Percentiles rank a stretch among this genome's conserved stretches.
Evolutionary conservation across 208 protist species (phyloP).

Genomic region (Dictyostelium gargantuum): DNA sequence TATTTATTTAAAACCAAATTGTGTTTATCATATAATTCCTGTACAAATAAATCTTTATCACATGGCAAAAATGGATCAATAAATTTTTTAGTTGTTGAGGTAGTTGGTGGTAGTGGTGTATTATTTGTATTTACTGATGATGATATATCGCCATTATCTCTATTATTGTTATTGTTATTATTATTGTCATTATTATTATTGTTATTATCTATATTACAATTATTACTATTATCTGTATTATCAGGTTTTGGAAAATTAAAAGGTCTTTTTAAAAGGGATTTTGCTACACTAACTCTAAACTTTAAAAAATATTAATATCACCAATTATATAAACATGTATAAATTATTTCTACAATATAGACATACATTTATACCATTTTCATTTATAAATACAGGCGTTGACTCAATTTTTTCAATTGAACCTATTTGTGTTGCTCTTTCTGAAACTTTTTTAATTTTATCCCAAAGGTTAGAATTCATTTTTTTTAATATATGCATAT

Average conservation of each 20-base stretch:
- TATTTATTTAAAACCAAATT: constrained; percentile 57
- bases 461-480: too few species aligned
- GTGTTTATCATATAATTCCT: not conserved
- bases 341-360: too few species aligned
- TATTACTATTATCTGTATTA: not conserved
- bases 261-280: constrained; percentile 48
- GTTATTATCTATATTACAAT: not conserved
- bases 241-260: constrained; percentile 46
- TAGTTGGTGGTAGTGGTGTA: not conserved
- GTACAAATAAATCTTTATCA: constrained; percentile 57
- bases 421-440: constrained; percentile 28
- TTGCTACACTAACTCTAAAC: constrained; percentile 59
- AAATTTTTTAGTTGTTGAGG: not conserved
- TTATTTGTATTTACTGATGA: not conserved
- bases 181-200: not conserved
- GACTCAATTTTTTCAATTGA: constrained; percentile 63
- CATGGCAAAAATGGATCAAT: constrained; percentile 55
- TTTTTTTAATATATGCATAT: too few species aligned
- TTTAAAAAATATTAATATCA: not conserved
- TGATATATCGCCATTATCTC: too few species aligned
- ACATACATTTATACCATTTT: constrained; percentile 33
- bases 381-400: constrained; percentile 35
- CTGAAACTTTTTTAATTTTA: constrained; percentile 43
- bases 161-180: not conserved
- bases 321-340: too few species aligned